phyloP scores from a whole-genome alignment of 169 alveolate species.

The Plasmodium gonderi region DNA sequence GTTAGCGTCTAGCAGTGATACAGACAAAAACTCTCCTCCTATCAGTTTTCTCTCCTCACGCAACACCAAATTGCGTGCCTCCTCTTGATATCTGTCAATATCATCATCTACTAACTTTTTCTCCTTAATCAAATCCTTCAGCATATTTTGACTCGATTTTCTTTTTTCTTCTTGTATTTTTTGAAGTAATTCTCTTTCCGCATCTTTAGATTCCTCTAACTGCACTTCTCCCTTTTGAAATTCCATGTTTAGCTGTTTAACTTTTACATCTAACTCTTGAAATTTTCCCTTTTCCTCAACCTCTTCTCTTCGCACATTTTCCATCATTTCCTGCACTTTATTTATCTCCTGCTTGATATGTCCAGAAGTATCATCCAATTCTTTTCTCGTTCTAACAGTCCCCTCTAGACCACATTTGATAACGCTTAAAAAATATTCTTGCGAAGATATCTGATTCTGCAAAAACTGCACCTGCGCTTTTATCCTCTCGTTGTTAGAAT shows the following conservation, averaged over 20 bases:
- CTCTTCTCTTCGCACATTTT: constrained; percentile 1
- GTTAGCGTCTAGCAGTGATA: no score
- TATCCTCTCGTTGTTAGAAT: constrained; percentile 3
- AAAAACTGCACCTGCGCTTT: constrained; percentile 35
- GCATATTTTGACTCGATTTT: constrained; percentile 3
- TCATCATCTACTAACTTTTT: constrained; percentile 36
- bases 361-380: neutral
- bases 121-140: constrained; percentile 32
- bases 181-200: neutral
- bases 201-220: neutral
- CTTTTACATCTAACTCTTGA: neutral
- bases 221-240: neutral
- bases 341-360: constrained; percentile 7
- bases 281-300: constrained; percentile 7
- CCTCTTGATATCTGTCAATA: constrained; percentile 43
- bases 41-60: constrained; percentile 19
- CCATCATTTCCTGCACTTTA: neutral
- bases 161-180: constrained; percentile 24
- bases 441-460: constrained; percentile 44
- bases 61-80: constrained; percentile 18
- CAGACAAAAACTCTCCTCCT: neutral
- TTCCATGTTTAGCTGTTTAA: neutral
- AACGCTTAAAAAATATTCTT: constrained; percentile 31
- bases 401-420: constrained; percentile 22
- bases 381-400: constrained; percentile 13